Base-by-base conservation (phyloP, 129 eudicot genomes). In the Centrapalus pauciflorus region DNA sequence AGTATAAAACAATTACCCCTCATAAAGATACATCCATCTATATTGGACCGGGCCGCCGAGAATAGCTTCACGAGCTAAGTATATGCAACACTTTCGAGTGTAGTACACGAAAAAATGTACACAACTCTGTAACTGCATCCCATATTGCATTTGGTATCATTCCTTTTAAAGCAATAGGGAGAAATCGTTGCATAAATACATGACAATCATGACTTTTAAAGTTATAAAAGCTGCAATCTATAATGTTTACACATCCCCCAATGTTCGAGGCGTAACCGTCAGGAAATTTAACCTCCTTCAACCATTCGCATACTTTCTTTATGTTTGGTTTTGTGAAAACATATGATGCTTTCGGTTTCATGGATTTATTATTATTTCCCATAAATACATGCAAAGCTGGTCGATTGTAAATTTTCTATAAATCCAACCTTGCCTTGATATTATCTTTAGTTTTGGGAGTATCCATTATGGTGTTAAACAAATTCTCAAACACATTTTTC, bases 191-290 rank as follows among this genome's bases (percentile, higher is more conserved):
- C 50, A 69, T 54, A 7, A 69, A 49, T 5, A 54, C 55, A 33
- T 50, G 58, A 24, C 43, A 62, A 37, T 69, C 50, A 8, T 41
- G 75, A 23, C 75, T 69, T 12, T 69, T 69, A 24, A 69, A 54
- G 13, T 55, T 54, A 23, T 54, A 38, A 2, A 69, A 46, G 5
- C 26, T 46, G 7, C 30, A 23, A 0, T 71, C 61, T 13, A 27
- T 51, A 3, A 33, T 32, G 3, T 60, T 34, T 5, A 71, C 69
- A 59, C 69, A 45, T 3, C 61, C 19, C 6, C 33, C 60, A 0
- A 71, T 26, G 13, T 71, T 60, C 0, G 69, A 45, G 2, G 27
- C 59, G 60, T 72, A 52, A 1, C 70, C 63, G 30, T 72, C 64
- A 0, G 77, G 70, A n/a, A 72, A 40, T 19, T 33, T 61, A 0